These are phyloP conservation scores for Chlamydomonas schloesseri DNA, from an alignment of 139 green algal genomes.

Conservation along the genomic window DNA sequence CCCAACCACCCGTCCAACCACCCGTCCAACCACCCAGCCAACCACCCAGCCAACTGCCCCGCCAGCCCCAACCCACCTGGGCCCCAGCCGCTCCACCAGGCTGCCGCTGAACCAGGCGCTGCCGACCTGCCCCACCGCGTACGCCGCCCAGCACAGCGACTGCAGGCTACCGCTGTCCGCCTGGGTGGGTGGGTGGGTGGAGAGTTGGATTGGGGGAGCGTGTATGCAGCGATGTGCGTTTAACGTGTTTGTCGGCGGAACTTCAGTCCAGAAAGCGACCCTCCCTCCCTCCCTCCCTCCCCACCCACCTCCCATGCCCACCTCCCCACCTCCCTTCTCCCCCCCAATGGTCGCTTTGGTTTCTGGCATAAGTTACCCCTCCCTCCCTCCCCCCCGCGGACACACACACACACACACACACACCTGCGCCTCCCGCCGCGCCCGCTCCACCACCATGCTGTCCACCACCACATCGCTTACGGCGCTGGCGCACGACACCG, in stretches of 20 bases:
- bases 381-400: neutral
- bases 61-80: neutral
- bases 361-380: too few relatives aligned
- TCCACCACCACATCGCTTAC: slow-evolving; percentile 96
- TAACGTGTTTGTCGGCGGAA: too few relatives aligned
- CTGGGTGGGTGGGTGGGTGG: slow-evolving; percentile 49
- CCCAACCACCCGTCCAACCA: neutral
- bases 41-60: neutral
- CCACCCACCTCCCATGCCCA: too few relatives aligned
- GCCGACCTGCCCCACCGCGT: slow-evolving; percentile 82
- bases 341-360: too few relatives aligned
- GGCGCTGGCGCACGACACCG: slow-evolving; percentile 79
- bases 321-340: too few relatives aligned
- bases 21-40: neutral
- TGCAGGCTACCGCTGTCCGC: slow-evolving; percentile 85
- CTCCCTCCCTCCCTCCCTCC: too few relatives aligned
- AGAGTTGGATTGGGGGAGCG: too few relatives aligned
- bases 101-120: slow-evolving; percentile 89
- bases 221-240: too few relatives aligned
- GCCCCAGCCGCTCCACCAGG: slow-evolving; percentile 64
- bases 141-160: slow-evolving; percentile 90
- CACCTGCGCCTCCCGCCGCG: slow-evolving; percentile 57
- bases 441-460: slow-evolving; percentile 93
- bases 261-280: too few relatives aligned
- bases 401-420: too few relatives aligned